Conservation (phyloP, 352 stramenopile species). For the Poterioochromonas sp. region DNA sequence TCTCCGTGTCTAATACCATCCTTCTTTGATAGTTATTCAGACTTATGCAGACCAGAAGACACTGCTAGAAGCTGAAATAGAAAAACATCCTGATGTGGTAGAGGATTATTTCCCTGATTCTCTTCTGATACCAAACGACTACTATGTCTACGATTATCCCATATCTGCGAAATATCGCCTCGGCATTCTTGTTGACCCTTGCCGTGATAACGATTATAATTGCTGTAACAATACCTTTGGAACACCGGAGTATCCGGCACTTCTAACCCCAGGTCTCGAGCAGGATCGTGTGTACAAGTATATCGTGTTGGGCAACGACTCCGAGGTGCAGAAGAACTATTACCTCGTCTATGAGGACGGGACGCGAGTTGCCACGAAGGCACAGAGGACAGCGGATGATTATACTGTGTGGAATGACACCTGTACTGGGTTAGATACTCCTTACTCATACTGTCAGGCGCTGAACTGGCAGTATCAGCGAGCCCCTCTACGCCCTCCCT, state of each 20-base stretch:
- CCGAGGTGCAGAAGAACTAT: conserved; percentile 18
- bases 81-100: conserved; percentile 9
- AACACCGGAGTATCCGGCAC: conserved; percentile 1
- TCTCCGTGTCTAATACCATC: too few species aligned
- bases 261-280: neutral
- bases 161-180: neutral
- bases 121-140: neutral
- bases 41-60: too few species aligned
- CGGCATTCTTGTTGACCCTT: conserved; percentile 9
- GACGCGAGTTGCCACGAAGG: neutral
- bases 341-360: conserved; percentile 13
- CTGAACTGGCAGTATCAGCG: neutral
- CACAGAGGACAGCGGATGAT: neutral
- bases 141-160: conserved; percentile 6
- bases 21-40: too few species aligned
- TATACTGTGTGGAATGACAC: neutral
- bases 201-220: neutral
- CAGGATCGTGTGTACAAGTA: conserved; percentile 1
- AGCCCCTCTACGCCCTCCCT: neutral
- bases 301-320: neutral
- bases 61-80: conserved; percentile 1
- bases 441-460: neutral
- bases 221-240: conserved; percentile 29
- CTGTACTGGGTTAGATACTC: neutral
- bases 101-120: neutral